Evolutionary conservation across 768 basidiomycete species (phyloP).

Genomic region (Clitopilus passeckerianus): DNA sequence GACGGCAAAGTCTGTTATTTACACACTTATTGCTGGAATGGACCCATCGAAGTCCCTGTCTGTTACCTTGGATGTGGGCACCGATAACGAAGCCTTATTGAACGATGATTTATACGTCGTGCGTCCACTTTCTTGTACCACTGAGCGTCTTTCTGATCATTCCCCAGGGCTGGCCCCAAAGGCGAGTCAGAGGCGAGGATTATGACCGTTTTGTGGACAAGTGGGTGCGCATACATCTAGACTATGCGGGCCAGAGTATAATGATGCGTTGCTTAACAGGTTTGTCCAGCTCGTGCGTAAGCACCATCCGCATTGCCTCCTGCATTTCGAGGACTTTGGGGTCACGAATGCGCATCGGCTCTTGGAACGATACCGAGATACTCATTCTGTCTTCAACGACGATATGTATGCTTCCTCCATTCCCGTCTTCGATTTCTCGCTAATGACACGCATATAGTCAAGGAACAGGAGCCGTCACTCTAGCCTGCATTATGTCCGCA

Average conservation of each 20-base stretch:
- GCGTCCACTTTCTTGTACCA: conserved; percentile 16
- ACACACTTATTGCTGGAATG: conserved; percentile 71
- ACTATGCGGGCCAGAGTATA: background rate
- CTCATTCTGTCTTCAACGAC: conserved; percentile 79
- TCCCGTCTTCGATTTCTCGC: no score
- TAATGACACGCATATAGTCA: conserved; percentile 34
- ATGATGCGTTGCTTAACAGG: conserved; percentile 22
- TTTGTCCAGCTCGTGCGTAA: conserved; percentile 78
- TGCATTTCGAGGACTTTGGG: conserved; percentile 88
- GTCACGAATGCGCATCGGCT: conserved; percentile 70
- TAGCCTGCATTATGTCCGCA: conserved; percentile 65
- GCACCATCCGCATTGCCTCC: conserved; percentile 55
- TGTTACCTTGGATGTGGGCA: conserved; percentile 74
- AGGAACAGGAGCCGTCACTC: conserved; percentile 73
- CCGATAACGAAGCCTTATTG: conserved; percentile 60
- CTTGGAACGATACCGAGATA: conserved; percentile 53
- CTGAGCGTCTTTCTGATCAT: background rate
- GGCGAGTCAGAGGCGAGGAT: conserved; percentile 63
- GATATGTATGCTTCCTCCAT: conserved; percentile 55
- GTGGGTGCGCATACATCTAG: conserved; percentile 23
- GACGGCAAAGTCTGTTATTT: conserved; percentile 74
- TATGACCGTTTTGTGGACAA: conserved; percentile 80
- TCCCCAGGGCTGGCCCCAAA: conserved; percentile 64
- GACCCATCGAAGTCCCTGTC: conserved; percentile 54
- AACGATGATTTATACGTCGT: conserved; percentile 66